Percentiles rank a stretch among this genome's conserved stretches.
Evolutionary conservation across 306 rosid species (phyloP).

Genomic region (Dalbergia cochinchinensis): DNA sequence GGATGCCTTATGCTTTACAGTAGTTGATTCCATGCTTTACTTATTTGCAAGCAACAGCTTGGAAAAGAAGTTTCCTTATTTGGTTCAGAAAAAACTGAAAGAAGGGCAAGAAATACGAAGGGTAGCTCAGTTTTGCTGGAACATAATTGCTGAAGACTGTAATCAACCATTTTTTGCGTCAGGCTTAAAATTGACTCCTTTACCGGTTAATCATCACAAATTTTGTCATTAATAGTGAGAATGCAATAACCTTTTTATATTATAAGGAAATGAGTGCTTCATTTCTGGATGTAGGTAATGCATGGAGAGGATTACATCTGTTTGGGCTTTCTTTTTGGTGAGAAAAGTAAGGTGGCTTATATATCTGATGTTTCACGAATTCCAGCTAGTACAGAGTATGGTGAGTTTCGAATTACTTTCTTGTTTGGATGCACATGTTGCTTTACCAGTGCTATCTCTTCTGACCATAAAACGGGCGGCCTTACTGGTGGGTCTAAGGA

Average conservation of each 20-base stretch:
- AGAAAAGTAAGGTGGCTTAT: slow-evolving; percentile 73
- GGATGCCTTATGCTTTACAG: slow-evolving; percentile 9
- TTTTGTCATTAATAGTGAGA: slow-evolving; percentile 33
- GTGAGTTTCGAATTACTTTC: slow-evolving; percentile 54
- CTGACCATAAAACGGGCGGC: too few species aligned
- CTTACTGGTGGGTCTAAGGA: too few species aligned
- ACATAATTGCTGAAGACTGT: slow-evolving; percentile 58
- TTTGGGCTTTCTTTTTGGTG: slow-evolving; percentile 89
- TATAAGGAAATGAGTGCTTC: slow-evolving; percentile 28
- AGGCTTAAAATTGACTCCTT: slow-evolving; percentile 73
- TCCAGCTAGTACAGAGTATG: slow-evolving; percentile 76
- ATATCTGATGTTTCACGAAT: slow-evolving; percentile 90
- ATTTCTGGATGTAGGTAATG: slow-evolving; percentile 69
- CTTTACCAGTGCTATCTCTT: not conserved
- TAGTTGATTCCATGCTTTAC: slow-evolving; percentile 35
- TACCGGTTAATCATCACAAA: slow-evolving; percentile 68
- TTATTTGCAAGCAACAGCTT: slow-evolving; percentile 60
- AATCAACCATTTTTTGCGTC: slow-evolving; percentile 81
- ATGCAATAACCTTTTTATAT: slow-evolving; percentile 10
- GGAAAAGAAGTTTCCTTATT: slow-evolving; percentile 73
- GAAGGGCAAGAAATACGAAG: slow-evolving; percentile 91
- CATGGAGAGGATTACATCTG: slow-evolving; percentile 88
- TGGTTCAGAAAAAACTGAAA: slow-evolving; percentile 67
- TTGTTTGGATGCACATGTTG: not conserved
- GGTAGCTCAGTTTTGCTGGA: slow-evolving; percentile 89